These are phyloP conservation scores for Yamadazyma diddensiae DNA, from an alignment of 1,139 yeast species.

Conservation along the genomic window DNA sequence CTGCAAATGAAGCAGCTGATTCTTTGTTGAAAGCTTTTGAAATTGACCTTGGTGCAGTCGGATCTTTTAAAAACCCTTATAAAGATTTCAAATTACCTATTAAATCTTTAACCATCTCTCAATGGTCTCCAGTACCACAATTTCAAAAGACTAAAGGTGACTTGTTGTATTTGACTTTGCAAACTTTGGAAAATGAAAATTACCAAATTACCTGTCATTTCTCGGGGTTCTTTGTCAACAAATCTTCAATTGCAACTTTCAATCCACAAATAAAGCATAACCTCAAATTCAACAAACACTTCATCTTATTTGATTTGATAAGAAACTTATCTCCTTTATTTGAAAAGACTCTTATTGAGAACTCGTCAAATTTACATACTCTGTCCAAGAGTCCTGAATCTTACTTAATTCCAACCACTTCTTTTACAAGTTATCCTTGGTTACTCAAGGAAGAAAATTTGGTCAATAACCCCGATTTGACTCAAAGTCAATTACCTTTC, in stretches of 20 bases:
- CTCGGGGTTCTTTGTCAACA: conserved; percentile 77
- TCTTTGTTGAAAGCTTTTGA: conserved; percentile 1
- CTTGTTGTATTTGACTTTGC: conserved; percentile 68
- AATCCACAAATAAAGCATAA: conserved; percentile 57
- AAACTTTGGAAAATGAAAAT: conserved; percentile 78
- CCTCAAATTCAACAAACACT: conserved; percentile 33
- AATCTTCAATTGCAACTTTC: conserved; percentile 62
- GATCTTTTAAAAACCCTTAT: conserved; percentile 9
- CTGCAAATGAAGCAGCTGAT: conserved; percentile 4
- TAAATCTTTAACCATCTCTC: conserved; percentile 61
- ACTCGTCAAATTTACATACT: conserved; percentile 39
- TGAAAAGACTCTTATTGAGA: conserved; percentile 35
- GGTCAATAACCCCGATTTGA: conserved; percentile 50
- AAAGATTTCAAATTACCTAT: conserved; percentile 31
- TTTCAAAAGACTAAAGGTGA: conserved; percentile 68
- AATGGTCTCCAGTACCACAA: conserved; percentile 87
- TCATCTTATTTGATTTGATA: conserved; percentile 54
- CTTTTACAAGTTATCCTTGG: conserved; percentile 76
- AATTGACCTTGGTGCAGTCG: conserved; percentile 4
- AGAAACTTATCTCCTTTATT: conserved; percentile 54
- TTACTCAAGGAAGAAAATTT: conserved; percentile 38
- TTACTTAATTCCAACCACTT: conserved; percentile 57
- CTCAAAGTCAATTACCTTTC: conserved; percentile 59
- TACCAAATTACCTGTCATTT: conserved; percentile 75
- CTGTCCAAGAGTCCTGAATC: conserved; percentile 54